Evolutionary conservation across 108 stramenopile species (phyloP).

Genomic region (Pelagomonas calceolata): DNA sequence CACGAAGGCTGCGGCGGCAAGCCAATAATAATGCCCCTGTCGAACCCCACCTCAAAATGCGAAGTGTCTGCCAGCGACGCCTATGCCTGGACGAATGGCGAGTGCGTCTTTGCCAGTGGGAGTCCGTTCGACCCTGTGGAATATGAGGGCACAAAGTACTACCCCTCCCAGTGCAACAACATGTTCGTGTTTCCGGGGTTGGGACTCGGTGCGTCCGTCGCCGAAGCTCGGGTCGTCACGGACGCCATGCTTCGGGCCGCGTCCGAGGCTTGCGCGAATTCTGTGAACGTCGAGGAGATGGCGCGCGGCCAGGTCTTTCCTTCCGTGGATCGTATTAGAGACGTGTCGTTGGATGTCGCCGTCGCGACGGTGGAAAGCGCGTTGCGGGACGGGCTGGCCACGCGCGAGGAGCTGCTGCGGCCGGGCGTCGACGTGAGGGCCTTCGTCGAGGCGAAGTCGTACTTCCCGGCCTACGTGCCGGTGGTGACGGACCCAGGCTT

Average conservation of each 20-base stretch:
- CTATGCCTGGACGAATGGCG: constrained; percentile 86
- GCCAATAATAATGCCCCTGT: constrained; percentile 91
- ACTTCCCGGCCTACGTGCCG: constrained; percentile 16
- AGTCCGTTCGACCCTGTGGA: constrained; percentile 87
- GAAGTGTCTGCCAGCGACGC: constrained; percentile 95
- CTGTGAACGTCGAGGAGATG: constrained; percentile 61
- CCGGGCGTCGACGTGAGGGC: not conserved
- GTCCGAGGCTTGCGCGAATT: constrained; percentile 70
- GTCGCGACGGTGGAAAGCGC: constrained; percentile 77
- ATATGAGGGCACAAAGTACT: constrained; percentile 47
- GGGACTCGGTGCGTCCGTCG: constrained; percentile 72
- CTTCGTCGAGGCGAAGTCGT: constrained; percentile 8
- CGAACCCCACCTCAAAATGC: constrained; percentile 88
- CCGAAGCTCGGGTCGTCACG: constrained; percentile 64
- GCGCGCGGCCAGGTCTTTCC: constrained; percentile 74
- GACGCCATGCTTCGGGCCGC: constrained; percentile 81
- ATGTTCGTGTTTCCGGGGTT: constrained; percentile 62
- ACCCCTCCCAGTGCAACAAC: constrained; percentile 87
- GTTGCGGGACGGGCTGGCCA: constrained; percentile 51
- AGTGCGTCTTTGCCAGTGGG: constrained; percentile 81
- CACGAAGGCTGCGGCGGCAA: constrained; percentile 39
- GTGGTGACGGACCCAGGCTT: too few relatives aligned
- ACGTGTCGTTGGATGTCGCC: constrained; percentile 69
- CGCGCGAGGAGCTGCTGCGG: constrained; percentile 30
- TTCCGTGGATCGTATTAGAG: constrained; percentile 62